Evolutionary conservation across 192 early-diverging fungal genomes (phyloP).

Genomic region (Coemansia sp.): DNA sequence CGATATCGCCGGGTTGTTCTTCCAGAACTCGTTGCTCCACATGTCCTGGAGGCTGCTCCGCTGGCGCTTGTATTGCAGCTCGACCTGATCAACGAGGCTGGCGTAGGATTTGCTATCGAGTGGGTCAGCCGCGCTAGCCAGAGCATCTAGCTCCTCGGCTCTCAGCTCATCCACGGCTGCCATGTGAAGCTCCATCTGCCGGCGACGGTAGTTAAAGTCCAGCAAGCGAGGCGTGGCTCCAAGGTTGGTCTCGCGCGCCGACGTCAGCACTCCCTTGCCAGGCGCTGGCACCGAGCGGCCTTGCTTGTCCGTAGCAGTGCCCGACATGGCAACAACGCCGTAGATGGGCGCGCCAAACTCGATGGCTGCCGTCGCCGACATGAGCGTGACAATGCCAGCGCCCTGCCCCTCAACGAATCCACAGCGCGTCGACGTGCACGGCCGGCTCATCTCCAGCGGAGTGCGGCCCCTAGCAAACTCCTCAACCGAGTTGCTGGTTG

Average conservation of each 20-base stretch:
- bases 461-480: conserved; percentile 86
- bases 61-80: conserved; percentile 60
- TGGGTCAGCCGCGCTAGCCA: not conserved
- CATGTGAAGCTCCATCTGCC: conserved; percentile 57
- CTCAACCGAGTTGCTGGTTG: conserved; percentile 77
- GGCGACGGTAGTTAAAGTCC: conserved; percentile 78
- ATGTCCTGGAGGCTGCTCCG: conserved; percentile 67
- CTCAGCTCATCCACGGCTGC: conserved; percentile 9
- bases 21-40: conserved; percentile 83
- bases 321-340: conserved; percentile 83
- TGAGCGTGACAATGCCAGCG: conserved; percentile 84
- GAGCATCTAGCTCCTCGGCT: not conserved
- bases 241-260: conserved; percentile 69
- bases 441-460: conserved; percentile 85
- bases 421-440: conserved; percentile 80
- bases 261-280: conserved; percentile 89
- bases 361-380: conserved; percentile 83
- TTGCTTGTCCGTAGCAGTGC: conserved; percentile 93
- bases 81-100: conserved; percentile 53
- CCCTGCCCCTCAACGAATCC: conserved; percentile 95
- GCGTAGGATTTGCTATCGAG: not conserved
- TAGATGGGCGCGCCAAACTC: conserved; percentile 92
- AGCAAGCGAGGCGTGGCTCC: conserved; percentile 62
- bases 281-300: conserved; percentile 92
- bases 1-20: conserved; percentile 68